phyloP scores from a whole-genome alignment of 2,329 filamentous ascomycete genomes.

The Phoma herbarum region DNA sequence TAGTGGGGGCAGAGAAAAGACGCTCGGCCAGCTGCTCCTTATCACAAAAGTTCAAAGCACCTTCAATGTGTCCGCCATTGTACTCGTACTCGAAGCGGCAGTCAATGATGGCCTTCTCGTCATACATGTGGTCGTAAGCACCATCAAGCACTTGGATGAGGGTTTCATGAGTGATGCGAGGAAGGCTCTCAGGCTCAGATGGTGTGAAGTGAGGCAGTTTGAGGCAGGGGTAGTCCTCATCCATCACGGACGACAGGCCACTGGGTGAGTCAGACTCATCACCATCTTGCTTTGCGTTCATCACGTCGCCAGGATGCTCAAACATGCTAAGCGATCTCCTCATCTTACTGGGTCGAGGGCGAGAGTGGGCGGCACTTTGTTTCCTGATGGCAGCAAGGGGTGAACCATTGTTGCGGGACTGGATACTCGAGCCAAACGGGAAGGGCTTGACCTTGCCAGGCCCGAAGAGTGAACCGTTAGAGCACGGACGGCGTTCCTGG shows the following conservation, averaged over 20 bases:
- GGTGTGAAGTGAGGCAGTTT: conserved; percentile 86
- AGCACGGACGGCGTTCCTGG: conserved; percentile 70
- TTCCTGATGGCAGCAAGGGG: conserved; percentile 76
- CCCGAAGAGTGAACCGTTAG: conserved; percentile 61
- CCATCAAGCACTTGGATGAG: conserved; percentile 89
- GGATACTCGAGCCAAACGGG: conserved; percentile 60
- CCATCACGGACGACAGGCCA: conserved; percentile 78
- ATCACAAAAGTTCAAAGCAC: conserved; percentile 95
- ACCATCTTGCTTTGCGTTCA: conserved; percentile 73
- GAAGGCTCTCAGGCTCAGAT: conserved; percentile 84
- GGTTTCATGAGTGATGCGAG: conserved; percentile 83
- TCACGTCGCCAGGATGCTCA: conserved; percentile 86
- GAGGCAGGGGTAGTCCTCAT: conserved; percentile 78
- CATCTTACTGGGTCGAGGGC: conserved; percentile 74
- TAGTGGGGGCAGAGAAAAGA: conserved; percentile 72
- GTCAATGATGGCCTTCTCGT: conserved; percentile 87
- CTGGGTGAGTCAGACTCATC: conserved; percentile 64
- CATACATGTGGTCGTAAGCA: conserved; percentile 77
- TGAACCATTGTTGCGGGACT: conserved; percentile 74
- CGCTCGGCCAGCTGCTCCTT: conserved; percentile 85
- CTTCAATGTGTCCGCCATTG: conserved; percentile 92
- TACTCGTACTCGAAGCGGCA: conserved; percentile 99
- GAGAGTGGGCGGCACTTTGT: conserved; percentile 67
- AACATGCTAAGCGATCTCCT: conserved; percentile 98
- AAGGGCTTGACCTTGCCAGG: conserved; percentile 73